Conservation (phyloP, 176 grass and related monocot genomes). For the Tillandsia leiboldiana region DNA sequence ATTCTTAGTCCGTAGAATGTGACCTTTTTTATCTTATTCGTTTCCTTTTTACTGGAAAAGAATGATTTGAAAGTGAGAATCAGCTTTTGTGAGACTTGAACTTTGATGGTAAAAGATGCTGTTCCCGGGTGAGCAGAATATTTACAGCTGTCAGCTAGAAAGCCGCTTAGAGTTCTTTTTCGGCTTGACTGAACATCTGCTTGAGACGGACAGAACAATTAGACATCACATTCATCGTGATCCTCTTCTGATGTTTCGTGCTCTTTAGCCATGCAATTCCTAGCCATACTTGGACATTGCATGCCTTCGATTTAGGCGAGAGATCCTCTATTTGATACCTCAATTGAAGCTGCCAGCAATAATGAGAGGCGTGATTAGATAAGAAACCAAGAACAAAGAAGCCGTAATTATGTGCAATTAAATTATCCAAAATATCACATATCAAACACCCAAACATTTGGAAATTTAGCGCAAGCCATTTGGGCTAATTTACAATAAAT, state of each 20-base stretch:
- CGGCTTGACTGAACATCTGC: slow-evolving; percentile 53
- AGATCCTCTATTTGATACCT: slow-evolving; percentile 62
- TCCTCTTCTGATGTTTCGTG: slow-evolving; percentile 66
- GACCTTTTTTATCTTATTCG: too few relatives aligned
- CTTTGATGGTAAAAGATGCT: too few relatives aligned
- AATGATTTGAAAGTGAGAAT: too few relatives aligned
- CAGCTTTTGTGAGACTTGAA: too few relatives aligned
- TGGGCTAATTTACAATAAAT: too few relatives aligned
- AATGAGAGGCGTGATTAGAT: background rate
- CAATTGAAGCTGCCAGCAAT: slow-evolving; percentile 54
- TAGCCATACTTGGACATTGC: slow-evolving; percentile 41
- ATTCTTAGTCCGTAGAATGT: too few relatives aligned
- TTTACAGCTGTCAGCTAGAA: slow-evolving; percentile 16
- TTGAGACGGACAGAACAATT: slow-evolving; percentile 50
- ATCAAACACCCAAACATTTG: too few relatives aligned
- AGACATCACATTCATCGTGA: slow-evolving; percentile 48
- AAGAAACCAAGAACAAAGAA: background rate
- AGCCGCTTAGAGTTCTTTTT: slow-evolving; percentile 43
- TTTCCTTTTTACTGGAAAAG: too few relatives aligned
- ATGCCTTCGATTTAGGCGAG: slow-evolving; percentile 34
- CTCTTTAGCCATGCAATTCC: slow-evolving; percentile 79
- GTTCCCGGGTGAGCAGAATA: background rate
- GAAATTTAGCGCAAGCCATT: too few relatives aligned
- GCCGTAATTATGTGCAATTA: too few relatives aligned
- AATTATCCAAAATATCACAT: too few relatives aligned